Evolutionary conservation across 2,329 filamentous ascomycete species (phyloP).

Genomic region (Microsporum ferrugineum): DNA sequence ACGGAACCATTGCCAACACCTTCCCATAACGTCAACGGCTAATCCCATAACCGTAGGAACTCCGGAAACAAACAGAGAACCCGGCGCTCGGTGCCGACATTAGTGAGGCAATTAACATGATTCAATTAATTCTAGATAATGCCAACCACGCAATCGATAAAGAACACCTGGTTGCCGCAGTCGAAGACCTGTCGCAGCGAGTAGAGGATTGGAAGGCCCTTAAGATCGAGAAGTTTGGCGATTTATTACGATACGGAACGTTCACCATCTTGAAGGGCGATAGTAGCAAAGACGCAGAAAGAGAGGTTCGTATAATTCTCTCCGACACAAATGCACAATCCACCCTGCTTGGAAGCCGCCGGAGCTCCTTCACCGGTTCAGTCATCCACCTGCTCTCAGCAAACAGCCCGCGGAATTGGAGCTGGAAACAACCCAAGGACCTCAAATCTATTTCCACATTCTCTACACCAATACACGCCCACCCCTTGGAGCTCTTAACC

Average conservation of each 20-base stretch:
- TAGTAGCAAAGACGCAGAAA: conserved; percentile 76
- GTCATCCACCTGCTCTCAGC: conserved; percentile 1
- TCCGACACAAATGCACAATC: neutral
- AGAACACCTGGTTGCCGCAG: conserved; percentile 70
- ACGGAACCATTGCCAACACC: conserved; percentile 17
- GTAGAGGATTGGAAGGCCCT: conserved; percentile 98
- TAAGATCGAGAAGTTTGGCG: conserved; percentile 79
- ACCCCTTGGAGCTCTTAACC: neutral
- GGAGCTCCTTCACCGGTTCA: conserved; percentile 3
- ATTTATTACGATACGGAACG: conserved; percentile 74
- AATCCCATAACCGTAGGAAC: conserved; percentile 45
- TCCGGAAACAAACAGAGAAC: conserved; percentile 72
- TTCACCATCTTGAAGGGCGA: conserved; percentile 79
- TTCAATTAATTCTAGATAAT: conserved; percentile 67
- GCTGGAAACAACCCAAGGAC: conserved; percentile 2
- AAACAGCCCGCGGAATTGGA: neutral
- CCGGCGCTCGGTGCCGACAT: conserved; percentile 62
- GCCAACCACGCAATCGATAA: conserved; percentile 87
- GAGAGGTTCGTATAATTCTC: conserved; percentile 54
- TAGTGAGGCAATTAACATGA: conserved; percentile 62
- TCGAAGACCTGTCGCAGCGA: conserved; percentile 66
- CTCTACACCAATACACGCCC: neutral
- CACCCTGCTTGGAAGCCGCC: neutral
- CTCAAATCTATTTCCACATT: neutral
- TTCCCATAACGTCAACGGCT: neutral